These are phyloP conservation scores for Streptanthus diversifolius DNA, from an alignment of 345 rosid genomes.

Conservation along the genomic window DNA sequence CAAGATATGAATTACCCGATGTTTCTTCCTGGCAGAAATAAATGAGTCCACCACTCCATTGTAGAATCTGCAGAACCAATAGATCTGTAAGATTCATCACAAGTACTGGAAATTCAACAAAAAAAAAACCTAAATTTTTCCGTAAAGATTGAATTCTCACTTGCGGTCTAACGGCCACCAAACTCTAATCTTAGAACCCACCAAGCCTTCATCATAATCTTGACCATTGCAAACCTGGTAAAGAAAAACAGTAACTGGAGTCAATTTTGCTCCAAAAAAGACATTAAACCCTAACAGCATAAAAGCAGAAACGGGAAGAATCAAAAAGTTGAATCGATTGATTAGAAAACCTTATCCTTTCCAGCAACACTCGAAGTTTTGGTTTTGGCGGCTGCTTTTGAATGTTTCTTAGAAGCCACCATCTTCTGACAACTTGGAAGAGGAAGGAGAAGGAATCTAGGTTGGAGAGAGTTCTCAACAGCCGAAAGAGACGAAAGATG, in stretches of 20 bases:
- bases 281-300: neutral
- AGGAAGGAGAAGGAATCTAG: neutral
- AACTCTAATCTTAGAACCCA: slow-evolving; percentile 22
- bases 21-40: neutral
- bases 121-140: neutral
- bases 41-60: slow-evolving; percentile 22
- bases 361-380: neutral
- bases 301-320: neutral
- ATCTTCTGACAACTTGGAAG: neutral
- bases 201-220: neutral
- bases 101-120: neutral
- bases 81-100: slow-evolving; percentile 18
- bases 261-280: neutral
- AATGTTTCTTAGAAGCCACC: slow-evolving; percentile 3
- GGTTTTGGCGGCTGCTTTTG: neutral
- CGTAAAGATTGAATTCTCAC: slow-evolving; percentile 2
- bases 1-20: slow-evolving; percentile 15
- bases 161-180: slow-evolving; percentile 28
- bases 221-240: neutral
- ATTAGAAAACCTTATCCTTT: slow-evolving; percentile 6
- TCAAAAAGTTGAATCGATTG: neutral
- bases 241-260: neutral
- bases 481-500: neutral
- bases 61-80: slow-evolving; percentile 19
- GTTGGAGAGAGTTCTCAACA: neutral